Conservation (phyloP, 768 basidiomycete genomes). For the Lentinula guzmanii region DNA sequence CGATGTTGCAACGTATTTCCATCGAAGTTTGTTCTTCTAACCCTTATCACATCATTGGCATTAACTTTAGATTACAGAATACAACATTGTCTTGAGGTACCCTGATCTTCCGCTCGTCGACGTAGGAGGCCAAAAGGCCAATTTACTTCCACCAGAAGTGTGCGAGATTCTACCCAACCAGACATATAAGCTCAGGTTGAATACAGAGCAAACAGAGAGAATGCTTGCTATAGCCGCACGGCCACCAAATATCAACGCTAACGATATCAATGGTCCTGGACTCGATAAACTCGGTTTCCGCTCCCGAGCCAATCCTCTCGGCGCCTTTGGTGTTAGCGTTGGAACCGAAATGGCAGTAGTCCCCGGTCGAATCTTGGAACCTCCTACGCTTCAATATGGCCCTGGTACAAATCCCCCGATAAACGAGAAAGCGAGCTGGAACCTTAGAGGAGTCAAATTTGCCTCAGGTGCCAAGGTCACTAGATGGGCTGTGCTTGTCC, state of each 20-base stretch:
- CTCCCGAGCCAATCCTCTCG: conserved; percentile 31
- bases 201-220: conserved; percentile 58
- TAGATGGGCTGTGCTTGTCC: conserved; percentile 66
- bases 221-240: conserved; percentile 75
- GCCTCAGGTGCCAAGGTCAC: conserved; percentile 46
- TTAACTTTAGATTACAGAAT: conserved; percentile 37
- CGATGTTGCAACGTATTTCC: conserved; percentile 65
- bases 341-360: conserved; percentile 59
- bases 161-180: conserved; percentile 68
- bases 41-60: conserved; percentile 14
- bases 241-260: conserved; percentile 64
- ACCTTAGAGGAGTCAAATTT: conserved; percentile 63
- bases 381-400: conserved; percentile 61
- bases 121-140: conserved; percentile 43
- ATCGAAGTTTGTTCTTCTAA: conserved; percentile 47
- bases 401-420: conserved; percentile 22
- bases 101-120: conserved; percentile 55
- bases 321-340: conserved; percentile 59
- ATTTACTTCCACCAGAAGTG: conserved; percentile 63
- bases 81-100: conserved; percentile 43
- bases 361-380: conserved; percentile 61
- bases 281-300: conserved; percentile 56
- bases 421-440: conserved; percentile 77
- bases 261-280: conserved; percentile 54
- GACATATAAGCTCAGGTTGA: conserved; percentile 64